Conservation (phyloP, 2,329 filamentous ascomycete genomes). For the Colletotrichum cereale region DNA sequence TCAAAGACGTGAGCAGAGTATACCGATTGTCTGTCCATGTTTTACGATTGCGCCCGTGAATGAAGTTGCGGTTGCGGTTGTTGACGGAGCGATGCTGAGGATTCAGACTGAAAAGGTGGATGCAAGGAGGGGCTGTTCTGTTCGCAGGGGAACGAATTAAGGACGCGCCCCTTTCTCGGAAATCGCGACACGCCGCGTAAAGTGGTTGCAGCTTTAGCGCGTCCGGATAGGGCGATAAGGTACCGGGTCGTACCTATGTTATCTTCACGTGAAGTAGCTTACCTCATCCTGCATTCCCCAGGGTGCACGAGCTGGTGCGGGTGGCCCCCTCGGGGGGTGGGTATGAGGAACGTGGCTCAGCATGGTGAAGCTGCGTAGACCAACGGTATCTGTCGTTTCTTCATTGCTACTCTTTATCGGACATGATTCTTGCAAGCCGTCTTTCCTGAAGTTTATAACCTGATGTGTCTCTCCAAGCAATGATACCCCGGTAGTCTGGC, state of each 20-base stretch:
- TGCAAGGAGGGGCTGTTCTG: conserved; percentile 33
- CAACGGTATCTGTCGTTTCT: conserved; percentile 26
- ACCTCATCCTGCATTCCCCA: conserved; percentile 21
- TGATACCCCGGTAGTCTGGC: conserved; percentile 62
- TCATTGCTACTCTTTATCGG: conserved; percentile 2
- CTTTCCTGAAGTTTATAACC: conserved; percentile 11
- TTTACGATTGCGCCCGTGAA: conserved; percentile 1
- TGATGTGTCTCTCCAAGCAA: conserved; percentile 50
- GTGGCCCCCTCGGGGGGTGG: conserved; percentile 18
- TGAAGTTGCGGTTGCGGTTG: conserved; percentile 10
- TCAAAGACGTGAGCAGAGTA: conserved; percentile 88
- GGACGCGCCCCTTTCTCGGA: conserved; percentile 29
- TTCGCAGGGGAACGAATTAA: conserved; percentile 31
- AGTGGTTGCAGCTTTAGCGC: conserved; percentile 35
- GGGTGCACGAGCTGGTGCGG: conserved; percentile 10
- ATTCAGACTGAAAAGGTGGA: conserved; percentile 38
- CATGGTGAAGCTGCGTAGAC: conserved; percentile 28
- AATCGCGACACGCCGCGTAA: conserved; percentile 27
- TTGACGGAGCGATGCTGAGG: conserved; percentile 28
- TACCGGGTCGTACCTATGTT: not conserved
- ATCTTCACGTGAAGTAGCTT: conserved; percentile 29
- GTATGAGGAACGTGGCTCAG: conserved; percentile 31
- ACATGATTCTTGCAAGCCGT: conserved; percentile 17
- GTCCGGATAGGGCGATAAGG: not conserved
- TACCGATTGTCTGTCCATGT: conserved; percentile 89